Evolutionary conservation across 2,329 filamentous ascomycete genomes (phyloP), one percentile per base, ranked within the genome.

Genomic region (Amylocarpus encephaloides): DNA sequence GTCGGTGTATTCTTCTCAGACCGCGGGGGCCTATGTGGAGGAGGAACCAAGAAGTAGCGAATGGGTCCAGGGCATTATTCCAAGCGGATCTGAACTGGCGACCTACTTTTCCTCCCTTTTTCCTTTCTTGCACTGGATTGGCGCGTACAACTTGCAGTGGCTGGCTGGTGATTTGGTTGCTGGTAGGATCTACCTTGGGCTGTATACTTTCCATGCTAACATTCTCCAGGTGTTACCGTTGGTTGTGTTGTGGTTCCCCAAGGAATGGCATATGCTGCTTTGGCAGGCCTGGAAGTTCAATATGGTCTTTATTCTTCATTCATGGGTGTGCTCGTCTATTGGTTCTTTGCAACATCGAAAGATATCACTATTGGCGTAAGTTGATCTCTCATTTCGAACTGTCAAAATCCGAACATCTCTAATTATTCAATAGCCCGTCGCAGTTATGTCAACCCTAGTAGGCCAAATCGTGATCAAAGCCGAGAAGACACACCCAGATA

Each of bases 261-360:
- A 66, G 86, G 89, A 55, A 96, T 97, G 92, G 91, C 92, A 1
- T 97, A 97, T 69, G 91, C 92, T 29, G 75, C 83, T 54, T 76
- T 97, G 22, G 92, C 92, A 40, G 78, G 84, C 53, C 76, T 97
- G n/a, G 76, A 80, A 0, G 79, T 85, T 5, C 77, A 97, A 65
- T 97, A 84, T 63, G 92, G 92, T 46, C 78, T 97, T 1, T 95
- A 95, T 70, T 93, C 92, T 0, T 96, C 92, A 0, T 97, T 98
- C 66, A 93, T 96, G 78, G 93, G 92, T 45, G 91, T 95, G 13
- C 68, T 95, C 55, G 77, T 95, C 54, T 98, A 98, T 70, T 97
- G 92, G 92, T 86, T 96, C 65, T 97, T 97, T 64, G 93, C 91
- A 32, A 98, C 93, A 0, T 96, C 92, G 12, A 98, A 97, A 67